Evolutionary conservation across 2,329 filamentous ascomycete species (phyloP).

Genomic region (Elsinoe ampelina): DNA sequence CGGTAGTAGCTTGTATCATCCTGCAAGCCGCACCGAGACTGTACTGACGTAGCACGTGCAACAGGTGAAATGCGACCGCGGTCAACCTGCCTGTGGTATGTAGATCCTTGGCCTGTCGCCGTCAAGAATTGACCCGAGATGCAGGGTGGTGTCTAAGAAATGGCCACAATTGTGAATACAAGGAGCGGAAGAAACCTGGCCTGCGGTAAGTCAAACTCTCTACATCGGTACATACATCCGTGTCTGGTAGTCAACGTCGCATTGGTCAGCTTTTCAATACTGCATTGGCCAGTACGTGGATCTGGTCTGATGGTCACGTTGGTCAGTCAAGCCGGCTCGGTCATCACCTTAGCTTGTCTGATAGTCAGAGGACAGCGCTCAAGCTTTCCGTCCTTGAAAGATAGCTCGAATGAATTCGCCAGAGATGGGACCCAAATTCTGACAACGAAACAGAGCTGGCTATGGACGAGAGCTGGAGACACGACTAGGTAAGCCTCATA

Average conservation of each 20-base stretch:
- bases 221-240: too few species aligned
- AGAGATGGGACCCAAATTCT: not conserved
- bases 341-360: not conserved
- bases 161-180: constrained; percentile 57
- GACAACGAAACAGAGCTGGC: constrained; percentile 17
- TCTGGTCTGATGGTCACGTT: too few species aligned
- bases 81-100: constrained; percentile 59
- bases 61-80: constrained; percentile 58
- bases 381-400: not conserved
- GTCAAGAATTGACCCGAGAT: not conserved
- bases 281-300: too few species aligned
- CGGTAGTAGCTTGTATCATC: not conserved
- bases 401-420: not conserved
- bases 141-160: constrained; percentile 48
- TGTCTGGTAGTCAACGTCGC: too few species aligned
- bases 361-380: not conserved
- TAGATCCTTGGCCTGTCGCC: not conserved
- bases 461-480: constrained; percentile 55
- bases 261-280: too few species aligned
- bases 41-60: constrained; percentile 2
- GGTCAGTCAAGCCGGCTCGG: too few species aligned
- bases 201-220: constrained; percentile 27
- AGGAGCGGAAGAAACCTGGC: constrained; percentile 61
- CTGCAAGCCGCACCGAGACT: too few species aligned
- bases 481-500: constrained; percentile 41